These are phyloP conservation scores for Penicillium flavigenum DNA, from an alignment of 495 filamentous ascomycete species.

Conservation along the genomic window DNA sequence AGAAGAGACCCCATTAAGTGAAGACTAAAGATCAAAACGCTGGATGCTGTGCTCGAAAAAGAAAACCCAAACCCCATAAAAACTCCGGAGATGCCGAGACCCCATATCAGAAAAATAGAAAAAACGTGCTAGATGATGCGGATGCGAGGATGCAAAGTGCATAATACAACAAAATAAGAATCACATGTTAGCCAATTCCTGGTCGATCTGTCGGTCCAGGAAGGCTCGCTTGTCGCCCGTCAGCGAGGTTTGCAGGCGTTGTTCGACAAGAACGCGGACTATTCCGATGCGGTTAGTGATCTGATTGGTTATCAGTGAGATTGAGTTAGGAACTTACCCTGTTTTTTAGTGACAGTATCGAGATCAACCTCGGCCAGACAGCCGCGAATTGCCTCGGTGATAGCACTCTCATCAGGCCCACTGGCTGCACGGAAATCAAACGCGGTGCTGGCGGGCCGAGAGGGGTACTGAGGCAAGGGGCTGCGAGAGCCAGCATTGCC, in stretches of 20 bases:
- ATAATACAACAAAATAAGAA: conserved; percentile 22
- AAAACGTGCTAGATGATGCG: conserved; percentile 15
- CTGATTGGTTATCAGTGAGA: background rate
- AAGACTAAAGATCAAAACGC: conserved; percentile 20
- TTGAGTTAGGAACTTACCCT: conserved; percentile 51
- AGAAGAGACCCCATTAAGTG: conserved; percentile 14
- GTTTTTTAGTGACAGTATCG: conserved; percentile 97
- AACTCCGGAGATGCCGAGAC: conserved; percentile 38
- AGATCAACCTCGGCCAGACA: conserved; percentile 90
- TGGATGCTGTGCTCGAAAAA: conserved; percentile 24
- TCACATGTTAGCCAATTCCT: conserved; percentile 92
- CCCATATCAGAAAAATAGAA: conserved; percentile 14
- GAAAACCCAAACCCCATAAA: conserved; percentile 17
- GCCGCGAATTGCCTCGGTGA: conserved; percentile 76
- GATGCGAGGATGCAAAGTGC: conserved; percentile 19
- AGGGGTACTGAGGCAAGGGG: conserved; percentile 46
- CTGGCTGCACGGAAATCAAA: conserved; percentile 67
- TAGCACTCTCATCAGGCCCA: conserved; percentile 69
- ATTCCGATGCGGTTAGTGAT: conserved; percentile 22
- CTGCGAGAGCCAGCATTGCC: conserved; percentile 53
- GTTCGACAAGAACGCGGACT: conserved; percentile 87
- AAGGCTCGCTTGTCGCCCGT: conserved; percentile 77
- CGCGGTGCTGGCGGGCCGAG: conserved; percentile 62
- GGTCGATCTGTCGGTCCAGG: conserved; percentile 88
- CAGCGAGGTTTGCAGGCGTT: conserved; percentile 83